Conservation (phyloP, 140 eudicot species). For the Erigeron philadelphicus region DNA sequence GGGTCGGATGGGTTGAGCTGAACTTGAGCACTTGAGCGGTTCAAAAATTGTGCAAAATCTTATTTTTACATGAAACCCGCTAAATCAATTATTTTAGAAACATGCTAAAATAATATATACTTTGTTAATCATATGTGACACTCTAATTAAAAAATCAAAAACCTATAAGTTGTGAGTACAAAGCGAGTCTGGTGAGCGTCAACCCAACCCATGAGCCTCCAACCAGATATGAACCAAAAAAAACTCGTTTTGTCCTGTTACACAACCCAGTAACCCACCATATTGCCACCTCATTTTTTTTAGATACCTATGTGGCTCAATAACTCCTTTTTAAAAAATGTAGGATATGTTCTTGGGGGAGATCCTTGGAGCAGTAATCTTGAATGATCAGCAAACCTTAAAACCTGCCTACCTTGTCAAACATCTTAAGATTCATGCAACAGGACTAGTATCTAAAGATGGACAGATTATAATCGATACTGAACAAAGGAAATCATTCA, state of each 20-base stretch:
- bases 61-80: not conserved
- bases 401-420: constrained; percentile 30
- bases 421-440: constrained; percentile 40
- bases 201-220: not conserved
- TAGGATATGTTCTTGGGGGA: constrained; percentile 79
- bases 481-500: constrained; percentile 29
- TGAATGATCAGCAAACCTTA: constrained; percentile 40
- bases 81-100: not conserved
- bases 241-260: not conserved
- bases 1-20: not conserved
- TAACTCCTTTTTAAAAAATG: constrained; percentile 1
- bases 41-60: not conserved
- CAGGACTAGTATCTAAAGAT: constrained; percentile 50
- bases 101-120: too few relatives aligned
- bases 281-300: not conserved
- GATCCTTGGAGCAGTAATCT: constrained; percentile 66
- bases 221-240: not conserved
- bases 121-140: not conserved
- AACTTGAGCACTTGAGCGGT: too few relatives aligned
- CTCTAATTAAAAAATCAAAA: not conserved
- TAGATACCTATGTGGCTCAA: not conserved
- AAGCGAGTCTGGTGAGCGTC: not conserved
- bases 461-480: constrained; percentile 34
- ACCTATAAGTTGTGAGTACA: too few relatives aligned
- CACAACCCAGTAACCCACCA: not conserved